Percentiles rank a stretch among this genome's conserved stretches.
phyloP scores from a whole-genome alignment of 2,329 filamentous ascomycete species.

The Neurospora sp. region DNA sequence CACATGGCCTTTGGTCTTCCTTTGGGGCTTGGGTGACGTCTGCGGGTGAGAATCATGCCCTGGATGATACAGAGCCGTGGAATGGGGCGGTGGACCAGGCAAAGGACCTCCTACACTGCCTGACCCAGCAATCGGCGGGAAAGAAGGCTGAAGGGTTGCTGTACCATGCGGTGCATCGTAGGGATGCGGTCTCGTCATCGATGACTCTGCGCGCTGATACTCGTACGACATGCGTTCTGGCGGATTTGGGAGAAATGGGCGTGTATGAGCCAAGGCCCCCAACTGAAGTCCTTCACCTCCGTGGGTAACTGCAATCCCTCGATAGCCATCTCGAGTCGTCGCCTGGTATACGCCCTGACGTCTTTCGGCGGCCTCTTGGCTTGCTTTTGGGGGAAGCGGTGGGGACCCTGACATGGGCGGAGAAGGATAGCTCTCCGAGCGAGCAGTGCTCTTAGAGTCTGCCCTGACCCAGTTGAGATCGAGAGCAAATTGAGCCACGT shows the following conservation, averaged over 20 bases:
- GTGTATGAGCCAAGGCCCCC: conserved; percentile 19
- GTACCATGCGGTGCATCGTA: conserved; percentile 25
- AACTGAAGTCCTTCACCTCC: conserved; percentile 25
- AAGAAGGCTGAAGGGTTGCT: conserved; percentile 21
- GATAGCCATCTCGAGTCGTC: conserved; percentile 43
- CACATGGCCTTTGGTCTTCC: conserved; percentile 71
- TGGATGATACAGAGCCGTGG: conserved; percentile 19
- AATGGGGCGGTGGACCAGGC: conserved; percentile 24
- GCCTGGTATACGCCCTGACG: conserved; percentile 38
- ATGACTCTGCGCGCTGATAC: conserved; percentile 30
- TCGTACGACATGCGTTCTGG: conserved; percentile 31
- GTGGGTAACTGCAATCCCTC: conserved; percentile 28
- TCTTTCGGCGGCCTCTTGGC: conserved; percentile 47
- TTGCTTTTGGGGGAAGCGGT: conserved; percentile 47
- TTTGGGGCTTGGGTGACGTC: conserved; percentile 49
- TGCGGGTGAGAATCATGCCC: conserved; percentile 36
- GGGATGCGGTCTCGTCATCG: conserved; percentile 22
- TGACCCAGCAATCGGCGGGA: conserved; percentile 15
- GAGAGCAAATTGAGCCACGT: conserved; percentile 44
- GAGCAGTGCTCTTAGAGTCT: conserved; percentile 44
- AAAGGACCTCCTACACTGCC: conserved; percentile 20
- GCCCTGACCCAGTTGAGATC: conserved; percentile 47
- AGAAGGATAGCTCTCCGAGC: conserved; percentile 56
- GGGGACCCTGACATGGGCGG: conserved; percentile 67
- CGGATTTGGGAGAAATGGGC: conserved; percentile 28